Conservation (phyloP, 192 early-diverging fungal species). For the Linnemannia exigua region DNA sequence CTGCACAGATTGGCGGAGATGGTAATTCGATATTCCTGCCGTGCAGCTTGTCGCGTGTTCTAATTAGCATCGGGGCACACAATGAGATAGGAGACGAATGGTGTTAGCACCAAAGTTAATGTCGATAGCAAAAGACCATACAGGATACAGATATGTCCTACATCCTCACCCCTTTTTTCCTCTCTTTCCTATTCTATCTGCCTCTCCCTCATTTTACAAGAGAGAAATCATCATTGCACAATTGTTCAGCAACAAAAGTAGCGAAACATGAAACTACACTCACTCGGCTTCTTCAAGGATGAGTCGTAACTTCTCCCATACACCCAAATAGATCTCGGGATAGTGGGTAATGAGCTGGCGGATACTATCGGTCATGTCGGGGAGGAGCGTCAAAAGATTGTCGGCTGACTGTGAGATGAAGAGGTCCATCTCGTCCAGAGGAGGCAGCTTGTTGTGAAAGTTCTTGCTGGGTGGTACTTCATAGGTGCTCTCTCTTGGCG, state of each 20-base stretch:
- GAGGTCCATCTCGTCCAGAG: conserved; percentile 42
- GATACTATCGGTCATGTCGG: conserved; percentile 46
- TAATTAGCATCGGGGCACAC: background rate
- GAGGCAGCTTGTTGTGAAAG: conserved; percentile 42
- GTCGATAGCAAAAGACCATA: background rate
- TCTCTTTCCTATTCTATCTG: background rate
- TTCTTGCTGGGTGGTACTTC: conserved; percentile 12
- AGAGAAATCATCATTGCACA: background rate
- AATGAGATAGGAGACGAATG: no score
- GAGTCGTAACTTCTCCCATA: conserved; percentile 38
- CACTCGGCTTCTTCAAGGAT: conserved; percentile 48
- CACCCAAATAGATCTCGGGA: conserved; percentile 38
- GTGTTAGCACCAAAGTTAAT: background rate
- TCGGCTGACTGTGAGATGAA: conserved; percentile 44
- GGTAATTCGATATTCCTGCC: conserved; percentile 51
- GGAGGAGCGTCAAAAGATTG: conserved; percentile 32
- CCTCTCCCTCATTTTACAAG: background rate
- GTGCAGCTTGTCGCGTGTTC: conserved; percentile 44
- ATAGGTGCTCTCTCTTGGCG: conserved; percentile 38
- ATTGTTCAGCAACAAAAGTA: background rate
- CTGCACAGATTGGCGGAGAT: conserved; percentile 31
- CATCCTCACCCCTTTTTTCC: no score
- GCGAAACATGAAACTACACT: no score
- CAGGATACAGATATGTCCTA: no score
- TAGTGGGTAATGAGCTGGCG: conserved; percentile 33